These are phyloP conservation scores for Aeschynomene evenia DNA, from an alignment of 306 rosid species.

Conservation along the genomic window DNA sequence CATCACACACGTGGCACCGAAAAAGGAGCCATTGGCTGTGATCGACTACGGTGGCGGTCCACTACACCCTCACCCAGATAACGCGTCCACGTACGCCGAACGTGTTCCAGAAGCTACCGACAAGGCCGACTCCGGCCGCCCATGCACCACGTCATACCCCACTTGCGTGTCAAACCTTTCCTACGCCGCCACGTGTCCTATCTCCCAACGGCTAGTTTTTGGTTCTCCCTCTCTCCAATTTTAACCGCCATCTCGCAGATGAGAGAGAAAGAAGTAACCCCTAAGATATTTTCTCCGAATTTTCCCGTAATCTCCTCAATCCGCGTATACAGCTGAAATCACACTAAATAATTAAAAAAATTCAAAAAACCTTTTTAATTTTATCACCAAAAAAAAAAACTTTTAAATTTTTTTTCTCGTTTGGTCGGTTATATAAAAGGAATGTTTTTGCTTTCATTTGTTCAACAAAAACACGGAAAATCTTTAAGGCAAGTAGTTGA, in stretches of 20 bases:
- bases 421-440: too few species aligned
- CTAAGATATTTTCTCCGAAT: slow-evolving; percentile 36
- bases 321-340: slow-evolving; percentile 21
- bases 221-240: not conserved
- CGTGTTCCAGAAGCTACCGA: slow-evolving; percentile 44
- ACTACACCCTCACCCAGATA: not conserved
- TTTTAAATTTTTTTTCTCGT: too few species aligned
- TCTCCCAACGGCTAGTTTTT: slow-evolving; percentile 75
- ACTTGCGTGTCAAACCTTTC: slow-evolving; percentile 8
- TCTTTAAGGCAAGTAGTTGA: not conserved
- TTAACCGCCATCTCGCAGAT: slow-evolving; percentile 53
- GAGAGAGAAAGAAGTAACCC: not conserved
- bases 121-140: slow-evolving; percentile 68
- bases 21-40: not conserved
- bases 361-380: not conserved
- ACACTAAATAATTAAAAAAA: not conserved
- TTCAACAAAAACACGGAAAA: not conserved
- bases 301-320: slow-evolving; percentile 52
- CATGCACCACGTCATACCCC: slow-evolving; percentile 52
- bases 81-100: slow-evolving; percentile 29
- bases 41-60: slow-evolving; percentile 8
- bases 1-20: slow-evolving; percentile 22
- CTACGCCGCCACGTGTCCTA: slow-evolving; percentile 49
- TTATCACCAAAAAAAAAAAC: too few species aligned
- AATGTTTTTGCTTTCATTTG: too few species aligned